Evolutionary conservation across 2,329 filamentous ascomycete genomes (phyloP).

Genomic region (Blastomyces silverae): DNA sequence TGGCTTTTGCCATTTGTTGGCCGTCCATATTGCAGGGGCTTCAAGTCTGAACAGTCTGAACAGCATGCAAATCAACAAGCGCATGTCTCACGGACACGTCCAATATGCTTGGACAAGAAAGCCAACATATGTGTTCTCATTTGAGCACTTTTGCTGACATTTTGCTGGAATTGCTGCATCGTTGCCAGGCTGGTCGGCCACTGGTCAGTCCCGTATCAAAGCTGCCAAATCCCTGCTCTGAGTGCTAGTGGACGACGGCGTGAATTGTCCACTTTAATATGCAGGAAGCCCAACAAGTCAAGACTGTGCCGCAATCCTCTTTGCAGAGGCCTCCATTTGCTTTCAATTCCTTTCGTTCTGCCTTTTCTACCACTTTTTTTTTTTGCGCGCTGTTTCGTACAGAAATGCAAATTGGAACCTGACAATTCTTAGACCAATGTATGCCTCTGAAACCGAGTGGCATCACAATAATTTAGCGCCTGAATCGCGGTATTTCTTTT

Average conservation of each 20-base stretch:
- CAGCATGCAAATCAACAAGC: not conserved
- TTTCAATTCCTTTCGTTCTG: not conserved
- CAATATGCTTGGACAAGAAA: not conserved
- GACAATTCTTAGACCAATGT: not conserved
- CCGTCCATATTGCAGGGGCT: not conserved
- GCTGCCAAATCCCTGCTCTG: not conserved
- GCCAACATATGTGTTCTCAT: not conserved
- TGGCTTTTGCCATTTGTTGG: not conserved
- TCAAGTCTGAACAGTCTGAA: not conserved
- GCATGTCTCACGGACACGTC: too few species aligned
- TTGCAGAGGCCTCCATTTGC: not conserved
- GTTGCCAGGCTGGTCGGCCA: not conserved
- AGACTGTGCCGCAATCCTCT: constrained; percentile 6
- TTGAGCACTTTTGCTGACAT: not conserved
- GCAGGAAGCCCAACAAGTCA: constrained; percentile 14
- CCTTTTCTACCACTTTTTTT: not conserved
- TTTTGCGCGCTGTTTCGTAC: not conserved
- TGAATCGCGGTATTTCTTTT: not conserved
- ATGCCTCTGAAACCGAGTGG: not conserved
- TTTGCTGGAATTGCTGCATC: not conserved
- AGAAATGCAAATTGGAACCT: not conserved
- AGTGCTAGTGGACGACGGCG: constrained; percentile 2
- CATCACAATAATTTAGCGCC: not conserved
- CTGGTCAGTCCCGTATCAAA: not conserved
- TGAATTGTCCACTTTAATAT: constrained; percentile 11